Percentiles rank a stretch among this genome's conserved stretches.
Conservation (phyloP, 768 basidiomycete species). For the Leccinum disarticulatum region DNA sequence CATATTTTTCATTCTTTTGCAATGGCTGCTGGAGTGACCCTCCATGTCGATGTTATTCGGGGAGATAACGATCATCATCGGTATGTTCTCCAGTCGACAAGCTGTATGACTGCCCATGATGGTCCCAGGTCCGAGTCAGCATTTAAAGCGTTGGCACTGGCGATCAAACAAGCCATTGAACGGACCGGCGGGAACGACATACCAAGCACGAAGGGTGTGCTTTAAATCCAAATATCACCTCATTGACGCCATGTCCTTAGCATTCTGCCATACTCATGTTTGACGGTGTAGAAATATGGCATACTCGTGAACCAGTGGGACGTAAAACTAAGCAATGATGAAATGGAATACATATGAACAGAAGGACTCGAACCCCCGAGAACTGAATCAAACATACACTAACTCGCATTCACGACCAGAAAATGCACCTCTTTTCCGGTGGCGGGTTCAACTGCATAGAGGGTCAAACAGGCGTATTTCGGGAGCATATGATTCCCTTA, state of each 20-base stretch:
- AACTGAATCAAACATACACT: slow-evolving; percentile 6
- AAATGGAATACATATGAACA: slow-evolving; percentile 22
- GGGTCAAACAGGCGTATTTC: neutral
- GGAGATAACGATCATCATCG: slow-evolving; percentile 98
- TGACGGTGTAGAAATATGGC: neutral
- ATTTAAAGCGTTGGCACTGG: slow-evolving; percentile 96
- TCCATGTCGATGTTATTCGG: slow-evolving; percentile 91
- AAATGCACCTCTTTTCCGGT: slow-evolving; percentile 69
- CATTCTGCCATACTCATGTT: neutral
- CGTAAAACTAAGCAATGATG: neutral
- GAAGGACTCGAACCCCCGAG: neutral
- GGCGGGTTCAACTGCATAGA: slow-evolving; percentile 75
- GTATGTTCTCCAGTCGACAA: slow-evolving; percentile 42
- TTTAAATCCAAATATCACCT: slow-evolving; percentile 40
- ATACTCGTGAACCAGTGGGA: slow-evolving; percentile 1
- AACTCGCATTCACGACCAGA: slow-evolving; percentile 57
- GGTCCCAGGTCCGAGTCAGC: slow-evolving; percentile 84
- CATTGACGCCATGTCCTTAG: neutral
- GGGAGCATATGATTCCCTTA: slow-evolving; percentile 32
- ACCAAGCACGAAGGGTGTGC: slow-evolving; percentile 95
- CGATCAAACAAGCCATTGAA: slow-evolving; percentile 93
- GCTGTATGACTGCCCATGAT: neutral
- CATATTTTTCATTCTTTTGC: slow-evolving; percentile 98
- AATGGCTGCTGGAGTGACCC: slow-evolving; percentile 90
- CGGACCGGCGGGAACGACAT: slow-evolving; percentile 87